Evolutionary conservation across 352 stramenopile genomes (phyloP), one percentile per base, ranked within the genome.

Genomic region (Pythium plurisporium): DNA sequence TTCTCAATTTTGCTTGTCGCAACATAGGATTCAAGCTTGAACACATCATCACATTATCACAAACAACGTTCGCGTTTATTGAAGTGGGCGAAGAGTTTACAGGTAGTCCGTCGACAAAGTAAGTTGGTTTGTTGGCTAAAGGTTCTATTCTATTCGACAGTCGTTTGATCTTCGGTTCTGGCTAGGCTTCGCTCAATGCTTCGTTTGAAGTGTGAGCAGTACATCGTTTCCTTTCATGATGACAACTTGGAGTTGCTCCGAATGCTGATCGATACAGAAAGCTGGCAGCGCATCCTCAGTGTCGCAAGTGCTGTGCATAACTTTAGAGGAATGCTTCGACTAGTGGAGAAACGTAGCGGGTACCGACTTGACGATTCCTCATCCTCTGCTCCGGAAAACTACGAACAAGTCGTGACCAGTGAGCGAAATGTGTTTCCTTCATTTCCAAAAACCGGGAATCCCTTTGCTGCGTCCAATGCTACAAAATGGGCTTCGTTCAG

Each of bases 21-120:
- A 10, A 17, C 9, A 6, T 56, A 94, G 80, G 77, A 6, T 84
- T 92, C 64, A 92, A 96, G 52, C 78, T 95, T 59, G 87, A 96
- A 55, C 86, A 96, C 37, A 80, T 97, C 17, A 89, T 95, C 41
- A 73, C 69, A 7, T 67, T 97, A 38, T 83, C 87, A 34, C 76
- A 89, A 43, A 73, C 77, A 4, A 92, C 87, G 5, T 76, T 73
- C 29, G 76, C 70, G 27, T 87, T 96, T 49, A 79, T 88, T 33
- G 75, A 90, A 45, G 77, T 96, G 20, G 89, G 87, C 1, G 80
- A 95, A 46, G 86, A 96, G 40, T 97, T 96, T 51, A 87, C 76
- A 5, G 82, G 80, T 14, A 74, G 67, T 26, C 59, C 79, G 34
- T 87, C 75, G 8, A 82, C 72, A 45, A 91, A 83, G 79, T 94